These are phyloP conservation scores for Acanthamoeba divionensis DNA, from an alignment of 208 protist species.

Conservation along the genomic window DNA sequence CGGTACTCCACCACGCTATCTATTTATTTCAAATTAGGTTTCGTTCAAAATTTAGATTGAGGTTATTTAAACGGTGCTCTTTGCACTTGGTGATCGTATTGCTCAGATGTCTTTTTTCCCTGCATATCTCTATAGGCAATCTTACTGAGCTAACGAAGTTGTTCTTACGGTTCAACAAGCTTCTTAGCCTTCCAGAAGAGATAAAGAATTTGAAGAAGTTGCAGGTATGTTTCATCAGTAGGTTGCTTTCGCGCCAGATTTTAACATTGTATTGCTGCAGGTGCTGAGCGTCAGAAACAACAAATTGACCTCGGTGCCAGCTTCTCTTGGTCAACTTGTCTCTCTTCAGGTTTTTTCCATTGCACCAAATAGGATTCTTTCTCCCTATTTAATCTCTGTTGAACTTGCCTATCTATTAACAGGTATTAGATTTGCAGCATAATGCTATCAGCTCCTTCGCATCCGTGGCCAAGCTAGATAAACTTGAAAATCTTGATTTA, in stretches of 20 bases:
- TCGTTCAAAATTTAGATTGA: no score
- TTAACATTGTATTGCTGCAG: not conserved
- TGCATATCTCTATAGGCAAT: no score
- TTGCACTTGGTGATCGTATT: no score
- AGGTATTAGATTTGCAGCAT: slow-evolving; percentile 47
- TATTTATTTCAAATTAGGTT: no score
- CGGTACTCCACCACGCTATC: no score
- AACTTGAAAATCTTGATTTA: slow-evolving; percentile 22
- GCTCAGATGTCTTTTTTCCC: no score
- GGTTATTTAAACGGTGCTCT: no score
- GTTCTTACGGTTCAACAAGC: slow-evolving; percentile 61
- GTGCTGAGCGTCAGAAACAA: slow-evolving; percentile 36
- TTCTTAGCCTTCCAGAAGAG: slow-evolving; percentile 47
- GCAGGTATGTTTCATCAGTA: slow-evolving; percentile 1
- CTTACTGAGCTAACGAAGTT: slow-evolving; percentile 47
- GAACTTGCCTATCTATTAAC: no score
- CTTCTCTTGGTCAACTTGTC: not conserved
- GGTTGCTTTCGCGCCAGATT: not conserved
- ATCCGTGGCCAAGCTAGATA: slow-evolving; percentile 34
- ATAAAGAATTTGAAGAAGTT: slow-evolving; percentile 43
- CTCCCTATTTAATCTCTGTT: no score
- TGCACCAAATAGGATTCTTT: no score
- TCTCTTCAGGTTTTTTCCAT: no score
- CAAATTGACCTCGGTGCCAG: not conserved
- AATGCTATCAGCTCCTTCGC: slow-evolving; percentile 42